Percentiles rank a stretch among this genome's conserved stretches.
phyloP scores from a whole-genome alignment of 148 eudicot species.

The Vaccinium vitisidaea region DNA sequence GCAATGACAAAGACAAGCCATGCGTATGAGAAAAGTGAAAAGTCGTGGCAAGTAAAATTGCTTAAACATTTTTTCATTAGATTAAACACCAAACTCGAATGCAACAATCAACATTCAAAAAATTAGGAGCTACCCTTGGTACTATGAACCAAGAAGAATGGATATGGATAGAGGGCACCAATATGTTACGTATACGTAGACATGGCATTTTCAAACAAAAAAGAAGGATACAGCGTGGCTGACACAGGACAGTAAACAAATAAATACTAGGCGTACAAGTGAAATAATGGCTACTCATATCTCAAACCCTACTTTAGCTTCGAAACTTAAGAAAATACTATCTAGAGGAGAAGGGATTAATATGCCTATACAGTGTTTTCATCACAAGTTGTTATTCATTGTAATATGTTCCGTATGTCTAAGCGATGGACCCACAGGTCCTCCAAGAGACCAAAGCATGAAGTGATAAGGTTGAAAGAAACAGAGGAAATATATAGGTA shows the following conservation, averaged over 20 bases:
- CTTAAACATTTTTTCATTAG: neutral
- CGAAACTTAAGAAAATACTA: neutral
- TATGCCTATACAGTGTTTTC: neutral
- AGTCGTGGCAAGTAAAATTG: neutral
- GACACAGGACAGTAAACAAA: neutral
- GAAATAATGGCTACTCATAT: neutral
- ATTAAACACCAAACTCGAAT: neutral
- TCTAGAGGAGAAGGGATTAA: neutral
- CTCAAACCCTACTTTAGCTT: neutral
- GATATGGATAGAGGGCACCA: neutral
- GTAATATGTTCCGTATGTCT: neutral
- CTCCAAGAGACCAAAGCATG: neutral
- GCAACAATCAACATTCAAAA: neutral
- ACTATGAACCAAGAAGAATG: neutral
- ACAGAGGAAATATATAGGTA: neutral
- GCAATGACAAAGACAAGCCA: conserved; percentile 16
- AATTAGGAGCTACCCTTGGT: neutral
- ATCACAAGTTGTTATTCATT: neutral
- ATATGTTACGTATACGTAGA: neutral
- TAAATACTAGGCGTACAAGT: neutral
- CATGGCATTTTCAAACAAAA: neutral
- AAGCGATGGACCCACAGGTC: neutral
- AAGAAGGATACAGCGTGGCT: neutral
- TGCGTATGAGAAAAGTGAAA: neutral
- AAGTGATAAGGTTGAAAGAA: neutral